Percentiles rank a stretch among this genome's conserved stretches.
phyloP scores from a whole-genome alignment of 192 early-diverging fungal genomes.

The Entrophospora sp. region DNA sequence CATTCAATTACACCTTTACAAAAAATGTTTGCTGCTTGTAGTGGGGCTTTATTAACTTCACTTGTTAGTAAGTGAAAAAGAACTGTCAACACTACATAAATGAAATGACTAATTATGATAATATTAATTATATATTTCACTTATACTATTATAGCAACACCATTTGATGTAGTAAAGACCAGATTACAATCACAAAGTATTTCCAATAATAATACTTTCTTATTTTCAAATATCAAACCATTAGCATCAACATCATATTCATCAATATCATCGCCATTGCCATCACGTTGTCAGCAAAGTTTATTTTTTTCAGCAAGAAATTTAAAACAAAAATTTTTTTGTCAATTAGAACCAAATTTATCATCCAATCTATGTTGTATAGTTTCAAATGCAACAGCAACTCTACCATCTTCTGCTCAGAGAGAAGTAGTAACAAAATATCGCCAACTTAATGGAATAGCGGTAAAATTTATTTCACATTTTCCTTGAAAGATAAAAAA shows the following conservation, averaged over 20 bases:
- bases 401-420: too few species aligned
- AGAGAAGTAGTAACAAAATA: conserved; percentile 23
- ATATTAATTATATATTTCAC: background rate
- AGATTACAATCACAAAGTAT: conserved; percentile 60
- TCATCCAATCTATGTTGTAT: conserved; percentile 12
- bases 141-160: conserved; percentile 59
- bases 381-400: conserved; percentile 6
- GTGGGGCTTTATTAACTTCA: conserved; percentile 75
- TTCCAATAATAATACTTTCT: conserved; percentile 37
- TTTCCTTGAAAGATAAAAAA: conserved; percentile 19
- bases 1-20: conserved; percentile 31
- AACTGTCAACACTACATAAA: conserved; percentile 24
- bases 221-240: conserved; percentile 16
- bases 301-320: background rate
- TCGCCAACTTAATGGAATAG: conserved; percentile 32
- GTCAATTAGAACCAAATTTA: background rate
- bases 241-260: background rate
- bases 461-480: conserved; percentile 28
- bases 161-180: conserved; percentile 85
- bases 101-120: conserved; percentile 28
- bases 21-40: conserved; percentile 72
- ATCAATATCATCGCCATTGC: background rate
- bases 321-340: background rate
- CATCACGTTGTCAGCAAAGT: conserved; percentile 14
- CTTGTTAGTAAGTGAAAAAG: conserved; percentile 51